Evolutionary conservation across 169 alveolate genomes (phyloP), one percentile per base, ranked within the genome.

Genomic region (Eimeria praecox): DNA sequence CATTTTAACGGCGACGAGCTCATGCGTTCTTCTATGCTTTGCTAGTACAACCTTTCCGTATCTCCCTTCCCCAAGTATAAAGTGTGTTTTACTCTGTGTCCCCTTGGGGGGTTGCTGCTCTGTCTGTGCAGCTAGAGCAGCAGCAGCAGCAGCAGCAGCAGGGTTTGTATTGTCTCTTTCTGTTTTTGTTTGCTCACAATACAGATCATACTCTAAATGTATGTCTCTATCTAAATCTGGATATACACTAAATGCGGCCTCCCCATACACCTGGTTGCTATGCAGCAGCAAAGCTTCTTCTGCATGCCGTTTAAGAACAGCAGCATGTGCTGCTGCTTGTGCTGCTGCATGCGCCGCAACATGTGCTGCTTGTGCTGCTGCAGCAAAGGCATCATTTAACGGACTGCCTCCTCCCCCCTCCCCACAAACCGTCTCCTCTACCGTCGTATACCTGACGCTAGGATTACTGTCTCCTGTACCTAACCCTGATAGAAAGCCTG

Each of bases 341-440:
- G 92, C 95, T 40, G 92, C 95, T 6, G 95, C 95, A 54, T 77
- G 85, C 30, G 92, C 82, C 6, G 95, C 95, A n/a, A 46, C 92
- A 27, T 40, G 64, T 82, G 87, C 71, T 22, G 95, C 95, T 44
- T 64, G 82, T 82, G 85, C 95, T 14, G 95, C 95, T n/a, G 95
- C 95, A 16, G 27, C 91, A 20, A 46, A 83, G n/a, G 91, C 91
- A 22, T 49, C 91, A 62, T 40, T 49, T 20, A 83, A 66, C 33
- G 73, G 75, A n/a, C 91, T 66, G 52, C 89, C 66, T 30, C 38
- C 33, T 27, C 62, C 44, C 42, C 38, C 49, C 18, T 24, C 52
- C 27, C 91, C n/a, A 9, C 75, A 27, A n/a, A 66, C 54, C 40
- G 91, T 66, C 49, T 49, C 66, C 71, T 49, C 91, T 38, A 46